Evolutionary conservation across 2,329 filamentous ascomycete genomes (phyloP), one percentile per base, ranked within the genome.

Genomic region (Raffaelea ambrosiae): DNA sequence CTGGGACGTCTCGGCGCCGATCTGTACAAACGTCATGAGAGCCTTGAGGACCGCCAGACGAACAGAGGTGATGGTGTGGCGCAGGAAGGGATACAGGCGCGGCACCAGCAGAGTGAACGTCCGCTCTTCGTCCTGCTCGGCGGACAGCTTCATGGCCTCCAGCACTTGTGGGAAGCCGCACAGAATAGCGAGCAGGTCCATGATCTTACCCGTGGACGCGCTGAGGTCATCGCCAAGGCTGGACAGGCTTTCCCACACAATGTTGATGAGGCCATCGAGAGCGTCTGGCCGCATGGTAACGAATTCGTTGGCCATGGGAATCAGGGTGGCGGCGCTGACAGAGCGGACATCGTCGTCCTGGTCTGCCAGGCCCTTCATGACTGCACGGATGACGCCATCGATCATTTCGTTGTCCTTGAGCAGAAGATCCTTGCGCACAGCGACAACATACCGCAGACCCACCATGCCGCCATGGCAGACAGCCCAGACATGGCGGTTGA

Each of bases 401-500:
- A 98, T 89, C 64, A 98, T 83, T 44, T 84, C 78, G 22, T 77
- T 78, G 58, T 96, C 86, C 59, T 88, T 78, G 22, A 97, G 77
- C 5, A 98, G 77, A 3, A 98, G 71, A 61, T 97, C 93, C 58
- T 93, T 96, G 44, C 93, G 81, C 33, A 98, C 88, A 9, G 93
- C 93, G 26, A 98, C 93, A 42, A 98, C 80, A 60, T 98, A 98
- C 58, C 91, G 80, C 59, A 98, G 69, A 8, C 93, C 93, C 42
- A 97, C 90, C 93, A 98, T 98, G 53, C 93, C 93, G 55, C 93
- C 93, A 63, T 98, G 94, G 59, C 90, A 95, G 35, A 96, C 86
- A 51, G 95, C 88, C 93, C 93, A 98, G 26, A 89, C 76, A 14
- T 86, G 82, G 29, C 77, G 79, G 21, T 84, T 81, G 21, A 90